Evolutionary conservation across 2,329 filamentous ascomycete genomes (phyloP), one percentile per base, ranked within the genome.

Genomic region (Colletotrichum sp.): DNA sequence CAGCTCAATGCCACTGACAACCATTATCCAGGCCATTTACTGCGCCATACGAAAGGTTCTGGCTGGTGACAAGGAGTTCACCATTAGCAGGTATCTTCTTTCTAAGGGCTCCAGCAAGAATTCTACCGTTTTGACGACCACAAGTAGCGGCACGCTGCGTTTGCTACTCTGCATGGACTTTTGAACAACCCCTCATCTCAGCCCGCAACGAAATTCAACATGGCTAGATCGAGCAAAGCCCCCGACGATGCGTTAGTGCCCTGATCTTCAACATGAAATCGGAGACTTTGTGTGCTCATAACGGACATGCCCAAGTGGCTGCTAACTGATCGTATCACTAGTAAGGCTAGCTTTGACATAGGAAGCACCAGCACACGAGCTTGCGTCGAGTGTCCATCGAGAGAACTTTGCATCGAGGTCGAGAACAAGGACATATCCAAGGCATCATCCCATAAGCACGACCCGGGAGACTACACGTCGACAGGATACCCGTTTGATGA

Each of bases 321-420:
- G n/a, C 44, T 52, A 3, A 59, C 27, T 59, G 27, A 30, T 19
- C 11, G 1, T 6, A 59, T 16, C 8, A 11, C 16, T 11, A 59
- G 25, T 30, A 59, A 11, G 16, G 22, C 27, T 6, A 16, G 5
- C 13, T 34, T 79, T 12, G 78, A 79, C 57, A 44, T 79, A n/a
- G 78, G 78, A 9, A 79, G 78, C 66, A 79, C 78, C 4, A 78
- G 78, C 36, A 73, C 71, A 2, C 64, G 78, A 63, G 78, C 75
- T 25, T 77, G 48, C 25, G 52, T 79, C 16, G 72, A 44, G 34
- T 77, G 57, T 30, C 73, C 68, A 16, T 28, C 59, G 34, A 28
- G 16, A 12, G 48, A 60, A 34, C 15, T 9, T 16, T 27, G 25
- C 11, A 39, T 64, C 6, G 22, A 39, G 12, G 44, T 78, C 8